Base-by-base conservation (phyloP, 1,139 yeast species). In the Candida sp. region DNA sequence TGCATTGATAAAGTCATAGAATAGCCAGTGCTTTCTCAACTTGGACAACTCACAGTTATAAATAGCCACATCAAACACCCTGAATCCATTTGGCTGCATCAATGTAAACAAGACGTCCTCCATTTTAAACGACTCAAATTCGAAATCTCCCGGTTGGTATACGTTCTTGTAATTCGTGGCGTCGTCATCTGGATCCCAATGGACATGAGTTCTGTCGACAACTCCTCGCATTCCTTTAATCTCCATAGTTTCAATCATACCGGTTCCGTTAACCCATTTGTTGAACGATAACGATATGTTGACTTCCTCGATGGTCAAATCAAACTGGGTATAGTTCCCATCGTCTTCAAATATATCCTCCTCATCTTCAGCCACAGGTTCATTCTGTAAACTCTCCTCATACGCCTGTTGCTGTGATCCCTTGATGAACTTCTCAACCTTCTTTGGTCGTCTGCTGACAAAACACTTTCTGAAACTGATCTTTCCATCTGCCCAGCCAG, bases 291-390 rank as follows among this genome's bases (percentile, higher is more conserved):
- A 73, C 0, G 96, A 86, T 1, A 94, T 83, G 49, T 88, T 87
- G 6, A 93, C 88, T 55, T 89, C 90, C 56, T 93, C 97, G 26
- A 94, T 88, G 0, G 96, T 90, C 37, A 94, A 68, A 67, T 94
- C 99, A 66, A 88, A 94, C 63, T 94, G 99, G 0, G 99, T 93
- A 66, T 93, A 94, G 66, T 94, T 94, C 0, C 98, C 98, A 63
- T 91, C 96, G 60, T 93, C 97, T 38, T 70, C 78, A 51, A 57
- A 57, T 9, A 52, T 30, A 8, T 69, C 74, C 11, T 59, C 77
- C 30, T 67, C 68, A 9, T 59, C 63, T 12, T 56, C 63, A 3
- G 53, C 52, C 7, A 32, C 46, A n/a, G 45, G 35, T 8, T 55
- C 62, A 5, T 53, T 53, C 7, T 48, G 62, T 63, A 59, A 70